Conservation (phyloP, 2,329 filamentous ascomycete species). For the Sporothrix humicola region DNA sequence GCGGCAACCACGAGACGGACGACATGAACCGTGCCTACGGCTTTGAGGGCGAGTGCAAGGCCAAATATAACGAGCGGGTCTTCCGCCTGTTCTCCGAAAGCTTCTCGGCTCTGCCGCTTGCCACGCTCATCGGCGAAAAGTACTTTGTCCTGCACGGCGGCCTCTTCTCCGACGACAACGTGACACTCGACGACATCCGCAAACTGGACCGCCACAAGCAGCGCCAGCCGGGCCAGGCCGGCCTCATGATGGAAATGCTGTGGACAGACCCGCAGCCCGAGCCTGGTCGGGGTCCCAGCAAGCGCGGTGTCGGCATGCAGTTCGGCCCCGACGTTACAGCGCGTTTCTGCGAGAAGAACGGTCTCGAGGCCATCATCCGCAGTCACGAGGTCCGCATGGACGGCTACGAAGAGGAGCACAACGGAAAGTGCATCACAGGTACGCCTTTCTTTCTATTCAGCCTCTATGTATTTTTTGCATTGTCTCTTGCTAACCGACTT, state of each 20-base stretch:
- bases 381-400: constrained; percentile 99
- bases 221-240: constrained; percentile 73
- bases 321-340: constrained; percentile 97
- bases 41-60: constrained; percentile 97
- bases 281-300: constrained; percentile 88
- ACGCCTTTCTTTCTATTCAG: constrained; percentile 41
- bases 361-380: constrained; percentile 90
- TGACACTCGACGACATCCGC: constrained; percentile 89
- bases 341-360: constrained; percentile 95
- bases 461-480: not conserved
- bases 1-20: constrained; percentile 98
- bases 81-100: constrained; percentile 99
- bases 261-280: constrained; percentile 95
- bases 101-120: constrained; percentile 90
- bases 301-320: constrained; percentile 93
- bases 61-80: constrained; percentile 90
- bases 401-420: constrained; percentile 97
- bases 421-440: constrained; percentile 93
- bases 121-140: constrained; percentile 88
- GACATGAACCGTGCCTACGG: constrained; percentile 99
- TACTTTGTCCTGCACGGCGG: constrained; percentile 93
- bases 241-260: constrained; percentile 99
- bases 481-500: constrained; percentile 29
- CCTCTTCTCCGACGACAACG: constrained; percentile 92
- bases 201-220: constrained; percentile 51